Evolutionary conservation across 306 rosid species (phyloP), one percentile per base, ranked within the genome.

Genomic region (Hippophae tibetana): DNA sequence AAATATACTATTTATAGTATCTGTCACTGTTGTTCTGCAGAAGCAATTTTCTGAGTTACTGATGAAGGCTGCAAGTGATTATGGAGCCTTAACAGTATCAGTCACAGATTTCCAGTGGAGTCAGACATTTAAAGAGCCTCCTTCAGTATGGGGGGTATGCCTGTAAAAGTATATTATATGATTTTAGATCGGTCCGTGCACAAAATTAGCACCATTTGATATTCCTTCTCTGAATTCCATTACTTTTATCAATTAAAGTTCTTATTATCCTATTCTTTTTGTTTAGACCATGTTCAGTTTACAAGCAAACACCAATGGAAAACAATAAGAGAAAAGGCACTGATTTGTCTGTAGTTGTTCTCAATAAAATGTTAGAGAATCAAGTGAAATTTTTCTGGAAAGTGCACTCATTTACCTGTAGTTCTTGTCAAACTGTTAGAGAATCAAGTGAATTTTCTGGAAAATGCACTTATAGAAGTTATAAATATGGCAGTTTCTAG

Each of bases 91-190:
- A 84, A 92, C 99, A 44, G 80, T 90, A 64, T 92, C 99, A 54
- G 96, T 88, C 74, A 81, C 86, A 54, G 96, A 92, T 80, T 88
- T 92, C 68, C 95, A 88, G 74, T 92, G 99, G 99, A 92, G 96
- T 74, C 99, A 83, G 78, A 92, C 88, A 67, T 92, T 92, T 49
- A 92, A 85, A 81, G 99, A 88, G 64, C 84, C 96, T 60, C 96
- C 96, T 76, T 76, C 95, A 60, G 98, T 85, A 43, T 87, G 96
- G 98, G 96, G 96, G 87, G 98, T 90, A 85, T 63, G 87, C 56
- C 65, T 63, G 68, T 69, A 57, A 42, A 56, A 57, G 57, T 43
- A 58, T 73, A 65, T 76, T 26, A 6, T 56, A 60, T 67, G 58
- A 47, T 48, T 69, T 63, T 63, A 38, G 41, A 31, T 46, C 43